Evolutionary conservation across 2,329 filamentous ascomycete genomes (phyloP).

Genomic region (Colletotrichum siamense): DNA sequence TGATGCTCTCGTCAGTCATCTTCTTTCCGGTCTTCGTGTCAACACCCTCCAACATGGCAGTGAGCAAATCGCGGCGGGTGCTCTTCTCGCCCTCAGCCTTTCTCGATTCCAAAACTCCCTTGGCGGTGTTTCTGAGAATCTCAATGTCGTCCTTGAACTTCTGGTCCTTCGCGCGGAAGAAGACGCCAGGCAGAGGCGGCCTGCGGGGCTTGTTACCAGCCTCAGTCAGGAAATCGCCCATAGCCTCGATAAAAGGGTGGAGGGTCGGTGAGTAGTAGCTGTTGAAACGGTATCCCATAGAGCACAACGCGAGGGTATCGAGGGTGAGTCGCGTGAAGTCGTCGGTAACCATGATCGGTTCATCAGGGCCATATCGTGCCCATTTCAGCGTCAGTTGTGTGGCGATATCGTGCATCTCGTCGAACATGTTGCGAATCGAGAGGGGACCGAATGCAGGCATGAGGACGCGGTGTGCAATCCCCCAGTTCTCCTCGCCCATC

Average conservation of each 20-base stretch:
- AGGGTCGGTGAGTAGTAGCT: constrained; percentile 57
- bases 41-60: constrained; percentile 67
- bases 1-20: constrained; percentile 64
- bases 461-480: constrained; percentile 68
- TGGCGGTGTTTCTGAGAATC: constrained; percentile 54
- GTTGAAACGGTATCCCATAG: constrained; percentile 66
- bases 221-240: constrained; percentile 64
- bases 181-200: constrained; percentile 49
- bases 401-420: constrained; percentile 57
- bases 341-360: constrained; percentile 57
- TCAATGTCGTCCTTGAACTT: constrained; percentile 57
- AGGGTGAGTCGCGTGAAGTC: constrained; percentile 69
- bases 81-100: constrained; percentile 49
- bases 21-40: constrained; percentile 69
- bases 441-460: constrained; percentile 75
- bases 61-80: constrained; percentile 64
- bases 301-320: constrained; percentile 66
- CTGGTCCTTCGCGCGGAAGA: constrained; percentile 46
- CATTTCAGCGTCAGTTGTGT: constrained; percentile 60
- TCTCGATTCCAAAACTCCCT: constrained; percentile 64
- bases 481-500: constrained; percentile 24
- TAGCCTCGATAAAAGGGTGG: constrained; percentile 51
- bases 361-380: constrained; percentile 45
- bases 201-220: constrained; percentile 55
- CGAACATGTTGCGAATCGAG: constrained; percentile 65